These are phyloP conservation scores for Letharia lupina DNA, from an alignment of 495 filamentous ascomycete species.

Conservation along the genomic window DNA sequence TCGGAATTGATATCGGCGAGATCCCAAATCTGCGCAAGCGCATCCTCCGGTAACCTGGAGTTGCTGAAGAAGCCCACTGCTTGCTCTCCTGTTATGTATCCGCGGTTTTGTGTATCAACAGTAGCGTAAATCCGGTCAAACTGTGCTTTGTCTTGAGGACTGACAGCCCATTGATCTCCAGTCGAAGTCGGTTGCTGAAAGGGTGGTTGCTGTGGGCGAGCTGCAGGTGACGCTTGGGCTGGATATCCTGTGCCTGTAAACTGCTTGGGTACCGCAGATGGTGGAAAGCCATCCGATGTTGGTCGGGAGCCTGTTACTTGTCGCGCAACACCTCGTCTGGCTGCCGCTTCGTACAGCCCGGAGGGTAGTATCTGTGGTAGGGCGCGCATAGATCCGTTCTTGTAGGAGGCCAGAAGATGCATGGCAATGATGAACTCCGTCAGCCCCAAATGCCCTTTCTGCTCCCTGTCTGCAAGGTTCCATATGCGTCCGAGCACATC, in stretches of 20 bases:
- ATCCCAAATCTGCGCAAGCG: slow-evolving; percentile 94
- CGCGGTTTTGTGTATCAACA: slow-evolving; percentile 68
- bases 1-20: slow-evolving; percentile 88
- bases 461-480: slow-evolving; percentile 87
- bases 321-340: slow-evolving; percentile 51
- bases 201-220: slow-evolving; percentile 46
- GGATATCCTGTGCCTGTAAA: slow-evolving; percentile 58
- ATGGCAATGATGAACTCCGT: slow-evolving; percentile 98
- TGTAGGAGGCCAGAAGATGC: slow-evolving; percentile 89
- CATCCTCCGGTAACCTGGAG: slow-evolving; percentile 81
- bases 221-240: slow-evolving; percentile 43
- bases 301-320: slow-evolving; percentile 39
- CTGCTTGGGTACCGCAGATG: slow-evolving; percentile 60
- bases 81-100: slow-evolving; percentile 85
- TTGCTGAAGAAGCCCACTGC: slow-evolving; percentile 93
- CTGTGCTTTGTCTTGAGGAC: slow-evolving; percentile 68
- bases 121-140: slow-evolving; percentile 79
- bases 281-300: slow-evolving; percentile 34
- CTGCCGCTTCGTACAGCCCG: slow-evolving; percentile 84
- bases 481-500: slow-evolving; percentile 88
- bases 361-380: slow-evolving; percentile 77
- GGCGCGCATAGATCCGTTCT: slow-evolving; percentile 67
- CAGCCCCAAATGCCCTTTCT: slow-evolving; percentile 76
- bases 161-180: slow-evolving; percentile 73
- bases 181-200: slow-evolving; percentile 52